Evolutionary conservation across 1,284 basidiomycete species (phyloP).

Genomic region (Boletus mariae): DNA sequence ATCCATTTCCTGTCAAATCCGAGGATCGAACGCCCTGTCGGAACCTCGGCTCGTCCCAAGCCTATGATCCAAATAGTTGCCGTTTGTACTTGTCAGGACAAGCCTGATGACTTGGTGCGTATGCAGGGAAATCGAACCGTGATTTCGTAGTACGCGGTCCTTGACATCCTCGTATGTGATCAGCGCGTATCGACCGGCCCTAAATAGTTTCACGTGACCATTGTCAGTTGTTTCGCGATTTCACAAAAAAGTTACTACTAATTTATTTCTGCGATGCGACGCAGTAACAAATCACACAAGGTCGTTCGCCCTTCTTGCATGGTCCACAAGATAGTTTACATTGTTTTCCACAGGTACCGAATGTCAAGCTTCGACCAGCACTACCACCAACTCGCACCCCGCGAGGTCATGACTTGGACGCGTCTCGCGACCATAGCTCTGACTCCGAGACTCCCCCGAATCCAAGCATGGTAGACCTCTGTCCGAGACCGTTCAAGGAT

Average conservation of each 20-base stretch:
- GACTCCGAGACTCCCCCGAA: conserved; percentile 34
- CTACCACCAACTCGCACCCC: conserved; percentile 28
- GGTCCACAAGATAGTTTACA: not conserved
- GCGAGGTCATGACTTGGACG: conserved; percentile 5
- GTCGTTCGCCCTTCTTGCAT: conserved; percentile 21
- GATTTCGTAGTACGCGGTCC: too few relatives aligned
- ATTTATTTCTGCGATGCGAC: conserved; percentile 26
- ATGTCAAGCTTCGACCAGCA: conserved; percentile 72
- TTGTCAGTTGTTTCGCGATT: not conserved
- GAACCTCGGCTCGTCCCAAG: too few relatives aligned
- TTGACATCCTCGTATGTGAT: too few relatives aligned
- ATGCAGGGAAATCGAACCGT: too few relatives aligned
- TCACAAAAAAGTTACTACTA: not conserved
- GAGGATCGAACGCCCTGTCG: too few relatives aligned
- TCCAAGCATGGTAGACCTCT: conserved; percentile 44
- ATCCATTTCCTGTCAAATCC: too few relatives aligned
- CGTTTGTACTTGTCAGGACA: too few relatives aligned
- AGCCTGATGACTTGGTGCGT: too few relatives aligned
- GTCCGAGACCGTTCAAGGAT: conserved; percentile 63
- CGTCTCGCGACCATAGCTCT: conserved; percentile 22
- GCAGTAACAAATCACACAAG: conserved; percentile 45
- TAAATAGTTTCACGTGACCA: conserved; percentile 24
- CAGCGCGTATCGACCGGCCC: conserved; percentile 26
- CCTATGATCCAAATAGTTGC: too few relatives aligned
- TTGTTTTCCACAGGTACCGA: conserved; percentile 53